A percentile compares a stretch with the other conserved stretches of the same genome.
Evolutionary conservation across 2,329 filamentous ascomycete genomes (phyloP).

Genomic region (Cordyceps sp.): DNA sequence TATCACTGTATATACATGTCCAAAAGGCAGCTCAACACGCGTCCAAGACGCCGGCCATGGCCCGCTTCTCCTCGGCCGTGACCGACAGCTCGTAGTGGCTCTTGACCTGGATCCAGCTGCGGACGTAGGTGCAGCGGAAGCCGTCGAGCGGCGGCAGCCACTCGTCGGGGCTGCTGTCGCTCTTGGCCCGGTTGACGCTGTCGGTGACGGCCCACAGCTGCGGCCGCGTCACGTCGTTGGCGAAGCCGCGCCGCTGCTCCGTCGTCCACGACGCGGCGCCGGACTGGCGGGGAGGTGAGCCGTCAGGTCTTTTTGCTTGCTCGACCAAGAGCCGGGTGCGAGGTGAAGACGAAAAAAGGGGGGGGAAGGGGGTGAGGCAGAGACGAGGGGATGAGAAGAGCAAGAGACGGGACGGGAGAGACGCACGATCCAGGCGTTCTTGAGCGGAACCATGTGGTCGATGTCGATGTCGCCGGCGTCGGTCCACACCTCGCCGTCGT

Average conservation of each 20-base stretch:
- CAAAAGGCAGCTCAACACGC: slow-evolving; percentile 9
- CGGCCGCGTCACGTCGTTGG: slow-evolving; percentile 60
- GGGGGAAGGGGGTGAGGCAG: not conserved
- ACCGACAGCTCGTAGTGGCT: slow-evolving; percentile 51
- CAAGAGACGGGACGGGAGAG: not conserved
- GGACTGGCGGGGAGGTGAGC: slow-evolving; percentile 26
- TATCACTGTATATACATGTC: not conserved
- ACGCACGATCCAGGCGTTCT: slow-evolving; percentile 60
- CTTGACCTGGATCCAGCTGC: slow-evolving; percentile 68
- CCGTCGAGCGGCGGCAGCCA: slow-evolving; percentile 57
- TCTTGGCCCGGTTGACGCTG: slow-evolving; percentile 55
- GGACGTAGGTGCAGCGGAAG: slow-evolving; percentile 67
- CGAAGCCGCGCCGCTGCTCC: slow-evolving; percentile 47
- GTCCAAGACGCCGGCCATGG: slow-evolving; percentile 30
- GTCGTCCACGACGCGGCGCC: slow-evolving; percentile 61
- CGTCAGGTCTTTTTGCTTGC: too few relatives aligned
- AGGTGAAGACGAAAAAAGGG: not conserved
- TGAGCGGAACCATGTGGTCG: slow-evolving; percentile 68
- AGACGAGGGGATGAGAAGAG: not conserved
- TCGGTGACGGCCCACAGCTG: slow-evolving; percentile 70
- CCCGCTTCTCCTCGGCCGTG: slow-evolving; percentile 55
- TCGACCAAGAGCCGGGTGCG: too few relatives aligned
- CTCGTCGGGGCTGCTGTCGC: slow-evolving; percentile 54
- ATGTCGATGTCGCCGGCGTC: slow-evolving; percentile 58
- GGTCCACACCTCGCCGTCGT: slow-evolving; percentile 58